Percentiles rank a stretch among this genome's conserved stretches.
phyloP scores from a whole-genome alignment of 164 flowering plant genomes.

The Kalanchoe fedtschenkoi region DNA sequence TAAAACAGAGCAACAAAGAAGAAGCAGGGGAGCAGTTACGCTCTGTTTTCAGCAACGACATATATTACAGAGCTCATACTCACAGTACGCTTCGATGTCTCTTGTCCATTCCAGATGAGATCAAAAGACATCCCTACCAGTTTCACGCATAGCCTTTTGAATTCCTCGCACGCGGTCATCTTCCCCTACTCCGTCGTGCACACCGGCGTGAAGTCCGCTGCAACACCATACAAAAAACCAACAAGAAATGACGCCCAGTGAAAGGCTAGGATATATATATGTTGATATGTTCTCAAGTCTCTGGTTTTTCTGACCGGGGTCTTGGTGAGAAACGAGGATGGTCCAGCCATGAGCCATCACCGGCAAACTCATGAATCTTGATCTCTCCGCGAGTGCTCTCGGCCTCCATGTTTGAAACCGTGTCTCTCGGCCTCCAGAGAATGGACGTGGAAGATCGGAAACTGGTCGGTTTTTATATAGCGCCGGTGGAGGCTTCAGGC shows the following conservation, averaged over 20 bases:
- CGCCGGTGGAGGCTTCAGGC: no score
- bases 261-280: no score
- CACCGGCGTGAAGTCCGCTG: constrained; percentile 81
- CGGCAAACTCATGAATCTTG: constrained; percentile 53
- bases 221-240: neutral
- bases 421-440: no score
- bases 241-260: neutral
- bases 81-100: constrained; percentile 72
- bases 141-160: constrained; percentile 54
- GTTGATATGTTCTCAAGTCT: no score
- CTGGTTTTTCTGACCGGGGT: constrained; percentile 28
- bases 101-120: constrained; percentile 69
- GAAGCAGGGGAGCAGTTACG: neutral
- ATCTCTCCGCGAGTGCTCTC: constrained; percentile 58
- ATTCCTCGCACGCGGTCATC: constrained; percentile 57
- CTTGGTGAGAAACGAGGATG: constrained; percentile 78
- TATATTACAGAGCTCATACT: no score
- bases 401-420: constrained; percentile 54
- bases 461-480: no score
- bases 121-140: constrained; percentile 79
- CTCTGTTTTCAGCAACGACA: neutral
- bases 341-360: constrained; percentile 36
- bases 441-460: neutral
- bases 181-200: constrained; percentile 77
- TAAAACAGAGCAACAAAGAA: constrained; percentile 12